A percentile compares a stretch with the other conserved stretches of the same genome.
Conservation (phyloP, 805 yeast species). For the Candida namnaoensis region DNA sequence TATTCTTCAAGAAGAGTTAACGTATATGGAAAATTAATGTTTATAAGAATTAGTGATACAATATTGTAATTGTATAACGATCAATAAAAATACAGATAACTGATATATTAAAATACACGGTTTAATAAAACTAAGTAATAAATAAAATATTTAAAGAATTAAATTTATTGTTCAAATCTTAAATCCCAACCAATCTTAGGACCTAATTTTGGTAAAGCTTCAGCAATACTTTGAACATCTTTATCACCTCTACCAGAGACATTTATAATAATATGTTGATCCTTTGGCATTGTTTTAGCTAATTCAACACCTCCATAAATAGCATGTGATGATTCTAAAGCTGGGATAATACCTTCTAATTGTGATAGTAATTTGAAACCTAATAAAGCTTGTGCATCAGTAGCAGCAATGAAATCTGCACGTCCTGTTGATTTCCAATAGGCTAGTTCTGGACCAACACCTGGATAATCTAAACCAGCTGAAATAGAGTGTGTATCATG, state of each 20-base stretch:
- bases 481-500: conserved; percentile 97
- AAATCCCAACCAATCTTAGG: conserved; percentile 94
- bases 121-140: no score
- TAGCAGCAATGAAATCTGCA: conserved; percentile 84
- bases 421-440: conserved; percentile 93
- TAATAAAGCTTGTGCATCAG: conserved; percentile 88
- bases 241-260: conserved; percentile 99
- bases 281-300: conserved; percentile 76
- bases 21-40: no score
- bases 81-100: no score
- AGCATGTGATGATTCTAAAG: conserved; percentile 96
- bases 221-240: conserved; percentile 97
- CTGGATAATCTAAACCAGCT: conserved; percentile 98
- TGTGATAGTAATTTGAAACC: conserved; percentile 88
- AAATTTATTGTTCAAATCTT: conserved; percentile 49
- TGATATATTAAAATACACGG: no score
- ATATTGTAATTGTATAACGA: no score
- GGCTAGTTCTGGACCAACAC: conserved; percentile 98
- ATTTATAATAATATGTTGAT: conserved; percentile 77
- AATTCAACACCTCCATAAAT: conserved; percentile 82
- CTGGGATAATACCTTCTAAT: conserved; percentile 97
- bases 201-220: conserved; percentile 82
- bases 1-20: no score
- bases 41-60: no score
- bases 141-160: no score